A percentile compares a stretch with the other conserved stretches of the same genome.
Evolutionary conservation across 2,329 filamentous ascomycete genomes (phyloP).

Genomic region (Aureobasidium sp.): DNA sequence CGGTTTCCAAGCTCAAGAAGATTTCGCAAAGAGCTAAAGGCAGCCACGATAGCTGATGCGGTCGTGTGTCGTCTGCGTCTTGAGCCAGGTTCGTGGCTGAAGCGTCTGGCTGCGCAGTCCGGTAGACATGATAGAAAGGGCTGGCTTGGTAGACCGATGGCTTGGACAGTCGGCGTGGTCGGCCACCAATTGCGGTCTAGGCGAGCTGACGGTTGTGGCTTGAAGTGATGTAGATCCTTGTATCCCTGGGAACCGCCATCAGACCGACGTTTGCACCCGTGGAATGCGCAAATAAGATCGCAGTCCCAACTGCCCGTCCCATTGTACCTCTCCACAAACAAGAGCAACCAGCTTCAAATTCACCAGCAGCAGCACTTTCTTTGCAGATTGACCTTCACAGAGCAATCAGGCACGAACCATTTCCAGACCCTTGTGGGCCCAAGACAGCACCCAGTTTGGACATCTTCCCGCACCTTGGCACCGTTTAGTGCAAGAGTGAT

Average conservation of each 20-base stretch:
- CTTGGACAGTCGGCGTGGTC: background rate
- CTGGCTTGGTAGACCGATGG: background rate
- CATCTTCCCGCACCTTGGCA: background rate
- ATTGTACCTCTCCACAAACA: background rate
- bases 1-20: slow-evolving; percentile 52
- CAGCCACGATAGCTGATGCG: too few species aligned
- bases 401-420: background rate
- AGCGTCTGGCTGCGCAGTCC: slow-evolving; percentile 44
- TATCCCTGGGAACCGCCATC: slow-evolving; percentile 3
- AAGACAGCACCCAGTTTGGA: background rate
- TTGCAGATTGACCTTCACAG: background rate
- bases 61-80: background rate
- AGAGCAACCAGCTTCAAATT: background rate
- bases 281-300: background rate
- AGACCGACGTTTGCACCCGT: background rate
- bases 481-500: background rate
- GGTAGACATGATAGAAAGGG: slow-evolving; percentile 43
- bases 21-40: too few species aligned
- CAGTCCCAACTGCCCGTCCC: background rate
- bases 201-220: slow-evolving; percentile 9
- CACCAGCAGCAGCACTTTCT: background rate
- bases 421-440: background rate
- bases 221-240: background rate
- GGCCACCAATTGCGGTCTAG: background rate
- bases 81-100: background rate